Base-by-base conservation (phyloP, 2,329 filamentous ascomycete genomes). In the Torrubiellomyces zombiae region DNA sequence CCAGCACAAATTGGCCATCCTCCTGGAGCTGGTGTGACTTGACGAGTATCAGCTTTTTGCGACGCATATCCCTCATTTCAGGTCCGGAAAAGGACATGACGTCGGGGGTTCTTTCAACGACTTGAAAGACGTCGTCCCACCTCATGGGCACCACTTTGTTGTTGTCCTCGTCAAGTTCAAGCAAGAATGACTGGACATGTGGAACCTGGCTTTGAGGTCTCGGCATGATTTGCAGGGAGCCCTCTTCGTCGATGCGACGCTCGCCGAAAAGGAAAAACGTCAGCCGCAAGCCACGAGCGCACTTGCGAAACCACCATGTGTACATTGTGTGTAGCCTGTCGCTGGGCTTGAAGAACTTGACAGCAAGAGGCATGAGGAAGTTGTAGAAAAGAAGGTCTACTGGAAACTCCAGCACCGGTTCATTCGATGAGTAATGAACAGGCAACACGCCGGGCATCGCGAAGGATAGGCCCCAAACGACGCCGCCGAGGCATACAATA, bases 361-460 rank as follows among this genome's bases (percentile, higher is more conserved):
- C 70, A 9, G 85, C 74, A 24, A 93, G 55, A 0, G 89, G 89
- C 60, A 94, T 89, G 23, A 94, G 58, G 47, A 94, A 92, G 50
- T 95, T 95, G 62, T 94, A 98, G 46, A 95, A 89, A 10, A 98
- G 58, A 2, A 98, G 60, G 43, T 98, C 86, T 32, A 93, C 70
- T 0, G 89, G 89, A 36, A 98, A 95, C 45, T 95, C 89, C 23
- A 95, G 60, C 1, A 92, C 77, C 0, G 89, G 85, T 38, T 92
- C 80, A 34, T 85, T 86, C 1, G 82, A 86, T 3, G 83, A 81
- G 70, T 91, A 95, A 48, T 86, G 80, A 22, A 98, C 80, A 0
- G 89, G 89, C 11, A 98, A 63, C 21, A 98, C 70, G 26, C 62
- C 67, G 3, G 68, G 65, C 21, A 78, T 68, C 5, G 67, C 52